Percentiles rank a stretch among this genome's conserved stretches.
Evolutionary conservation across 2,329 filamentous ascomycete genomes (phyloP).

Genomic region (Cladosporium sp.): DNA sequence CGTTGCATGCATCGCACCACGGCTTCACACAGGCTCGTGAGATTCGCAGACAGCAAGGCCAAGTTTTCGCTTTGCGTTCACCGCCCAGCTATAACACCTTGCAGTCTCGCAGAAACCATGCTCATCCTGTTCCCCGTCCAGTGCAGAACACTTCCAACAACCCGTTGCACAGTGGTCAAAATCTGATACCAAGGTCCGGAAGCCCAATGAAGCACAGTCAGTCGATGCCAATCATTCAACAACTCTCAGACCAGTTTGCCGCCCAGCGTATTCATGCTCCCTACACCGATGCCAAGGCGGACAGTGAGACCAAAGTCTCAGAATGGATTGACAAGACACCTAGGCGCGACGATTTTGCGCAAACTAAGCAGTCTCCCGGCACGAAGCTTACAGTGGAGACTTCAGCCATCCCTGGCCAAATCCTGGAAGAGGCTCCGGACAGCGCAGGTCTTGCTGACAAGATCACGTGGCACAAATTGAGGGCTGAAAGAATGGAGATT

Average conservation of each 20-base stretch:
- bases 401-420: not conserved
- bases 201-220: conserved; percentile 16
- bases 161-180: not conserved
- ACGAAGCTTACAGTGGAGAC: not conserved
- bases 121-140: not conserved
- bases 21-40: not conserved
- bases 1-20: not conserved
- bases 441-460: not conserved
- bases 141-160: not conserved
- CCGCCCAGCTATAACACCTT: not conserved
- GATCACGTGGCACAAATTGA: conserved; percentile 2
- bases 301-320: not conserved
- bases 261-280: not conserved
- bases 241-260: not conserved
- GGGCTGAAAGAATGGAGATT: not conserved
- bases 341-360: not conserved
- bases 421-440: not conserved
- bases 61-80: not conserved
- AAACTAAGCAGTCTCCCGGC: not conserved
- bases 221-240: conserved; percentile 4
- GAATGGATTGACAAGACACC: conserved; percentile 6
- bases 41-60: not conserved
- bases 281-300: not conserved
- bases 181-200: not conserved
- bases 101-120: not conserved